Conservation (phyloP, 176 grass and related monocot species). For the Musa itinerans region DNA sequence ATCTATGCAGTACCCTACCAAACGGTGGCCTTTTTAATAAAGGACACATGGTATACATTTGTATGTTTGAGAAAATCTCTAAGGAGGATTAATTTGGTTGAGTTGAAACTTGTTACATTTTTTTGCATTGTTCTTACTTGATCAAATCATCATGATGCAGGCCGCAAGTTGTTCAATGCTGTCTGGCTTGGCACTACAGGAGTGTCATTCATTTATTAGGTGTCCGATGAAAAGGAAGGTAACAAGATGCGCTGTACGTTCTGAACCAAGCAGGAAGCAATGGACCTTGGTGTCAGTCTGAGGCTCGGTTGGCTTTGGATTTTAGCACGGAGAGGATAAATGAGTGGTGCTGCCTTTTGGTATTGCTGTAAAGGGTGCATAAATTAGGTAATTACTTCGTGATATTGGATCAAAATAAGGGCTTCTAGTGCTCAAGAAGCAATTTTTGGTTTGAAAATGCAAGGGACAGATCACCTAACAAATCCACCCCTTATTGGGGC, state of each 20-base stretch:
- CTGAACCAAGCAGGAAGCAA: not conserved
- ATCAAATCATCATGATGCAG: too few species aligned
- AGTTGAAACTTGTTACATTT: too few species aligned
- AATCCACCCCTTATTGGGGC: constrained; percentile 16
- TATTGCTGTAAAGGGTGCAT: constrained; percentile 27
- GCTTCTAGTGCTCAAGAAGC: too few species aligned
- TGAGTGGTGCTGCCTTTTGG: constrained; percentile 15
- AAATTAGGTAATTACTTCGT: not conserved
- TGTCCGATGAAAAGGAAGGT: constrained; percentile 8
- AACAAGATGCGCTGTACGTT: constrained; percentile 10
- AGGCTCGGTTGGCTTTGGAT: constrained; percentile 26
- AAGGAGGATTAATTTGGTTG: too few species aligned
- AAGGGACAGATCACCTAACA: constrained; percentile 9
- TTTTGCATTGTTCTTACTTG: too few species aligned
- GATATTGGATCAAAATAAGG: too few species aligned
- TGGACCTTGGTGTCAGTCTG: not conserved
- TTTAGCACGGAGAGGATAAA: constrained; percentile 23
- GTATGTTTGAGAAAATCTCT: too few species aligned
- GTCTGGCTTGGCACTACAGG: too few species aligned
- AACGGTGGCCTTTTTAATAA: not conserved
- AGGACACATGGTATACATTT: too few species aligned
- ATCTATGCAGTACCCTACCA: not conserved
- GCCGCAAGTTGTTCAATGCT: too few species aligned
- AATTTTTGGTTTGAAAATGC: not conserved
- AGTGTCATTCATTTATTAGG: too few species aligned